Percentiles rank a stretch among this genome's conserved stretches.
Conservation (phyloP, 805 yeast species). For the Saturnispora halmiae region DNA sequence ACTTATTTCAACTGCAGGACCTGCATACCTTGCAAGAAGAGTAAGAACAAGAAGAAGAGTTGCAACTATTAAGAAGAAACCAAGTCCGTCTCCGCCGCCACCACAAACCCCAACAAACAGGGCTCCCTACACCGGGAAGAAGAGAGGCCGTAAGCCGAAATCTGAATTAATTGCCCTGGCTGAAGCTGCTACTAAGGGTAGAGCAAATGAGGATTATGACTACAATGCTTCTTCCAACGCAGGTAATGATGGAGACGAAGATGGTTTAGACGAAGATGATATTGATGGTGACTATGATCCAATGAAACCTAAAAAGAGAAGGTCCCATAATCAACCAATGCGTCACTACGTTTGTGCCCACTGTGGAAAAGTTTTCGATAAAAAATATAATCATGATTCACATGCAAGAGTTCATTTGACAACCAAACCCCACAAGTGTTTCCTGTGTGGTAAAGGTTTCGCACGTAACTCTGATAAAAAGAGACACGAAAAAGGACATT, state of each 20-base stretch:
- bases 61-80: conserved; percentile 6
- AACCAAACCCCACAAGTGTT: conserved; percentile 13
- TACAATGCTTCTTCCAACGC: too few relatives aligned
- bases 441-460: conserved; percentile 13
- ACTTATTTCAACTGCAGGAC: conserved; percentile 6
- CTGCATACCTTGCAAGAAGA: conserved; percentile 8
- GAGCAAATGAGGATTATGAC: not conserved
- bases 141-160: conserved; percentile 11
- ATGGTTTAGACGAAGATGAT: conserved; percentile 1
- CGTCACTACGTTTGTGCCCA: conserved; percentile 11
- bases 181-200: conserved; percentile 7
- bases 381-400: conserved; percentile 16
- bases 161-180: conserved; percentile 9
- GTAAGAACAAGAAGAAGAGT: conserved; percentile 10
- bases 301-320: conserved; percentile 1
- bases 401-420: conserved; percentile 15
- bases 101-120: not conserved
- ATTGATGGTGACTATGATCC: conserved; percentile 6
- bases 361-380: conserved; percentile 14
- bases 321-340: not conserved
- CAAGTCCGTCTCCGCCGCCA: conserved; percentile 4
- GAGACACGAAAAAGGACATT: conserved; percentile 14
- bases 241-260: not conserved
- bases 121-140: conserved; percentile 8
- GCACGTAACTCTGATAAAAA: conserved; percentile 15